Evolutionary conservation across 257 asterid species (phyloP), one percentile per base, ranked within the genome.

Genomic region (Penstemon eatonii): DNA sequence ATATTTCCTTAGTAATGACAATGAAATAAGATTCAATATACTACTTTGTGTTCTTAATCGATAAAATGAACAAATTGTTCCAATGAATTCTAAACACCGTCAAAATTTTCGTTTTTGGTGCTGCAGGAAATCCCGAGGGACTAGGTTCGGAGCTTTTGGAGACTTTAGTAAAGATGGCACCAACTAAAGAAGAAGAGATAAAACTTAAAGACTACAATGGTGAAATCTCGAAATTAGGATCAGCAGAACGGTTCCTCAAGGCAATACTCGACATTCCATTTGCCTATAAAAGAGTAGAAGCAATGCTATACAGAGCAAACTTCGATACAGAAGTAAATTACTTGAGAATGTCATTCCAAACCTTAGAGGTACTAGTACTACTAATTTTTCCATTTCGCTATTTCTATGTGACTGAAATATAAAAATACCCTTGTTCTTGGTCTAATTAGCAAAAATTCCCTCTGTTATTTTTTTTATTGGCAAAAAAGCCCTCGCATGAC

Each of bases 101-200:
- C 11, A 55, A 12, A 52, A 6, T 40, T 4, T 19, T 19, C 12
- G 43, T 36, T 42, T 42, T 69, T 69, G 62, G 59, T 76, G 46
- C 53, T 42, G 63, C 86, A 91, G 98, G 98, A 76, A 87, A 87
- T 77, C 90, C 85, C 25, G 96, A 87, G 71, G 94, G 98, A 56
- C 74, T 87, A 46, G 98, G 90, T 66, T 77, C 90, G 42, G 96
- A 91, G 79, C 92, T 91, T 72, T 81, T 91, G 77, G 98, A 89
- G 82, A 91, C 98, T 38, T 74, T 91, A 82, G 94, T 84, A 76
- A 91, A 89, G 86, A 89, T 91, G 98, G 94, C 98, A 80, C 98
- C 98, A 47, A 91, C 94, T 63, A 89, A 82, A 78, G 96, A 91
- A 79, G 98, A 91, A 82, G 98, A 91, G 69, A 87, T 83, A 69